Evolutionary conservation across 331 rosid genomes (phyloP), one percentile per base, ranked within the genome.

Genomic region (Pyrus hybrid): DNA sequence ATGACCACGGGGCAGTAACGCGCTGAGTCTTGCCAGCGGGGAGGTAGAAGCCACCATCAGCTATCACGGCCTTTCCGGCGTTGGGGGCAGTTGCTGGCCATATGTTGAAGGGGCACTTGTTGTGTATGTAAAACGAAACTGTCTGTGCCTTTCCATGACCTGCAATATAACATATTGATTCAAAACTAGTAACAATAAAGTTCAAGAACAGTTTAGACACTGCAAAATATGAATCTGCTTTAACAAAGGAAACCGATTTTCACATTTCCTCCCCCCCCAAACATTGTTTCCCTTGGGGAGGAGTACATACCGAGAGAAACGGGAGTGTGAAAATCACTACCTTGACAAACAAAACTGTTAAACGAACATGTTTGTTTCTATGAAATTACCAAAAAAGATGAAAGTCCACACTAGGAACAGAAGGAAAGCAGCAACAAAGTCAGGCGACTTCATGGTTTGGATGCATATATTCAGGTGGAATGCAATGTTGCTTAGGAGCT

Each of bases 81-180:
- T 94, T 94, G 23, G 99, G 76, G 18, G 99, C 97, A 1, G 91
- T 86, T 60, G 93, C 97, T 30, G 97, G 97, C 99, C 99, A 94
- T 74, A 94, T 85, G 60, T 96, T 86, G 68, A 89, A 92, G 23
- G 91, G 71, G 63, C 99, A 94, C 76, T 85, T 92, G 70, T 94
- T 94, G 43, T 81, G 92, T 25, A 87, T 73, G 80, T 86, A 75
- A 68, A 90, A 80, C n/a, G 85, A 63, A 0, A 86, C 89, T 21
- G 83, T 81, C 51, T 84, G 85, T 5, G 92, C 92, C 62, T 33
- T 77, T 32, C 68, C 83, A 26, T 63, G 51, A n/a, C 91, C 97
- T 85, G 80, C 66, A 67, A 7, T 53, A 25, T 45, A 23, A 20
- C 17, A 14, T 18, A 7, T 49, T 63, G 45, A 47, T 21, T 51